phyloP scores from a whole-genome alignment of 768 basidiomycete species.

The Coprinopsis strossmayeri region DNA sequence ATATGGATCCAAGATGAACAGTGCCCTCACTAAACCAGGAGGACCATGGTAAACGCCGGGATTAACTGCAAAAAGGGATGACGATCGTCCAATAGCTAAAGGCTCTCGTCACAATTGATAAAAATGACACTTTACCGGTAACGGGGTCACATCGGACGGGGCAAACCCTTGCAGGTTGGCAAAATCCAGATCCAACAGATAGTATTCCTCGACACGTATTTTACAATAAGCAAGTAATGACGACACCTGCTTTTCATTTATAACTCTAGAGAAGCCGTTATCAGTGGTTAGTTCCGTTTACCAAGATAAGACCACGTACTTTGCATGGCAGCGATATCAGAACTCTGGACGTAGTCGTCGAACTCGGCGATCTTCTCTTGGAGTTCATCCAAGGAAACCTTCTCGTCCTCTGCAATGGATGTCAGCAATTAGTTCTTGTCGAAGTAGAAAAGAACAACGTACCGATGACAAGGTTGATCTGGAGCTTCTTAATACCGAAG shows the following conservation, averaged over 20 bases:
- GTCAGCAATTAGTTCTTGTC: background rate
- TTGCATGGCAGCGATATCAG: conserved; percentile 92
- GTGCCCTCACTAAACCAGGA: background rate
- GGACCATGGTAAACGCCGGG: no score
- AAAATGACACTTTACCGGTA: no score
- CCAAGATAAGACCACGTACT: conserved; percentile 62
- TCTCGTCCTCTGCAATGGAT: conserved; percentile 75
- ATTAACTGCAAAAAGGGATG: no score
- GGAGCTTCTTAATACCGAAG: conserved; percentile 90
- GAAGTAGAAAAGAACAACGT: conserved; percentile 16
- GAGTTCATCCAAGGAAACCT: conserved; percentile 86
- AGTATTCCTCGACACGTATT: no score
- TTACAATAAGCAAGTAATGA: no score
- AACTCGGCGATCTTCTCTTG: conserved; percentile 86
- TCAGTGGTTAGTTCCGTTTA: no score
- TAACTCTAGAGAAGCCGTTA: conserved; percentile 14
- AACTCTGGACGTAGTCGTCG: conserved; percentile 86
- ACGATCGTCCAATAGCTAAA: no score
- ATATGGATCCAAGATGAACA: background rate
- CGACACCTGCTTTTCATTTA: conserved; percentile 3
- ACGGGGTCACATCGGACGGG: no score
- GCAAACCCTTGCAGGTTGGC: background rate
- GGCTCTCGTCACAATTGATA: no score
- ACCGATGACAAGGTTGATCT: conserved; percentile 57
- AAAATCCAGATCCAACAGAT: no score